Base-by-base conservation (phyloP, 2,329 filamentous ascomycete species). In the Diatrype stigma region DNA sequence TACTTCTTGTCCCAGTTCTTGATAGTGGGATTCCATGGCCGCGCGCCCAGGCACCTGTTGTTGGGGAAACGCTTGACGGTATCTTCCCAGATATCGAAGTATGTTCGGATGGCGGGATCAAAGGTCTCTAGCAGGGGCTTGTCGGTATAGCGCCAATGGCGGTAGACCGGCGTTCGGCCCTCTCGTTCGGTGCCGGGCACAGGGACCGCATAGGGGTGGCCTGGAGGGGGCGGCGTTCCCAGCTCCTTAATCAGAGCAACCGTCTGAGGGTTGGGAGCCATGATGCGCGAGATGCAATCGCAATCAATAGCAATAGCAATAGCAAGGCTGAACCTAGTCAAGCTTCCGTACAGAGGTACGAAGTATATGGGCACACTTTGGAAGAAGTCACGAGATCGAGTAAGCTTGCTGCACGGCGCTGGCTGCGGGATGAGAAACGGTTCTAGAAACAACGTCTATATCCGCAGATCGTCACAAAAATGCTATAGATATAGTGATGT, bases 21-120 rank as follows among this genome's bases (percentile, higher is more conserved):
- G 46, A 84, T 89, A 35, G 71, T 73, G 3, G 87, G 70, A 69
- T 96, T 85, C 80, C 90, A 97, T 4, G 87, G 81, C 56, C 94
- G 84, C 67, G 82, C 82, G 51, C 94, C 94, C 52, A 97, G 76
- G 70, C 89, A 96, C 60, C 78, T 84, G 61, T 80, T 81, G 63
- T 83, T 87, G 45, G 88, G 82, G 50, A 76, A 75, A 63, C 77
- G 79, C 58, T 78, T 80, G 51, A 79, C 84, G 58, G 85, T 73
- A 23, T 77, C 71, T 67, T 96, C 89, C 65, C 96, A 95, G 49
- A 88, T 75, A 55, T 96, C 90, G 74, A 96, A 87, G 23, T 85
- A 78, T 14, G 90, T 95, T 55, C 76, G 78, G 47, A 86, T 72
- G 47, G 82, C 70, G 17, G 90, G 87, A 65, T 94, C 87, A 57